Base-by-base conservation (phyloP, 202 grass and related monocot genomes). In the Zizania palustris region DNA sequence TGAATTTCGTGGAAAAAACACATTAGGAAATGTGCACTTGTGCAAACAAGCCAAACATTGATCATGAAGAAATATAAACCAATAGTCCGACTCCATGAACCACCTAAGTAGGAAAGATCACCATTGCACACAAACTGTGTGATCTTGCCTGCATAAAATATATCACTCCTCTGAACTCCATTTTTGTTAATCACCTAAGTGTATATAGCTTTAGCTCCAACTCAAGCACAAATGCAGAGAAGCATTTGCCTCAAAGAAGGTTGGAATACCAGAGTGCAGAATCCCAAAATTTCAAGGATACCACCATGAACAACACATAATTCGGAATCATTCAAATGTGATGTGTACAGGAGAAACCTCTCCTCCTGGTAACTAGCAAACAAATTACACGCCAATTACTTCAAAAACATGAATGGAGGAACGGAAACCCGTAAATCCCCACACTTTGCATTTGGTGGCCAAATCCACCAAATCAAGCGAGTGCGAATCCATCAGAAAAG, bases 11-110 rank as follows among this genome's bases (percentile, higher is more conserved):
- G 11, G 14, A 13, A 44, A 53, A 74, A 67, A 4, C 15, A 8
- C 19, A 70, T 88, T 48, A 59, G 15, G 3, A 39, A 38, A 49
- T 22, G 10, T 4, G 9, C 14, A 39, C 3, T 19, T 53, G 61
- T 0, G 2, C n/a, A 61, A 54, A 41, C 8, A 69, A 88, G 79
- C 89, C 63, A n/a, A n/a, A n/a, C n/a, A n/a, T n/a, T n/a, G n/a
- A n/a, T n/a, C n/a, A n/a, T n/a, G n/a, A n/a, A n/a, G 84, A n/a
- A n/a, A n/a, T n/a, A n/a, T n/a, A n/a, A 98, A 73, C 95, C 87
- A 68, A 98, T 75, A 67, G 87, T 94, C 21, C 81, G 83, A 78
- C 89, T 98, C 95, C 95, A 98, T 69, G 95, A 94, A 68, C 91
- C 94, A 34, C 94, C 91, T 11, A 93, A 78, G 71, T 92, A 94